These are phyloP conservation scores for Orychophragmus violaceus DNA, from an alignment of 345 rosid species.

Conservation along the genomic window DNA sequence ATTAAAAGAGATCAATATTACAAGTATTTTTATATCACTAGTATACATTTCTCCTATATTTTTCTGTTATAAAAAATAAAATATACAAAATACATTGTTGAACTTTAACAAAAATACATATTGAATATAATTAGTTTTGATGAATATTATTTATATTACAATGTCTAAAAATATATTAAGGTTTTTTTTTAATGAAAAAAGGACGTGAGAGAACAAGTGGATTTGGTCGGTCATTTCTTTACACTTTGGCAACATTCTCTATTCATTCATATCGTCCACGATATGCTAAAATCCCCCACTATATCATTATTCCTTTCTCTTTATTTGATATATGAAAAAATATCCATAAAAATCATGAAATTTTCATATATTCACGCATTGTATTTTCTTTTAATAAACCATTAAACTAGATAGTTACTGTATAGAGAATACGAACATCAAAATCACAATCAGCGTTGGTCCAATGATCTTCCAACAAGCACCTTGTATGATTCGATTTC, in stretches of 20 bases:
- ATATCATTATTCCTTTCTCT: conserved; percentile 7
- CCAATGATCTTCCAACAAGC: conserved; percentile 22
- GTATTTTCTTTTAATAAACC: background rate
- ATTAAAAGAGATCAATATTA: no score
- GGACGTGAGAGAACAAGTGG: conserved; percentile 31
- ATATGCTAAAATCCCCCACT: conserved; percentile 28
- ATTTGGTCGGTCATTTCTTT: conserved; percentile 33
- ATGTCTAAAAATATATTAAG: no score
- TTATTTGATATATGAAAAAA: background rate
- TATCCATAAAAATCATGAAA: background rate
- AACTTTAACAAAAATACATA: no score
- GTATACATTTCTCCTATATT: no score
- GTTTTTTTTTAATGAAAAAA: no score
- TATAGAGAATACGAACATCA: conserved; percentile 20
- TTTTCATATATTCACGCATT: background rate
- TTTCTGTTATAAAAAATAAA: no score
- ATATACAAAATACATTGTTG: no score
- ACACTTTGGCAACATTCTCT: conserved; percentile 24
- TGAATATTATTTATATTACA: no score
- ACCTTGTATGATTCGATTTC: conserved; percentile 22
- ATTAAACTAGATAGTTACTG: background rate
- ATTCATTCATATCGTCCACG: conserved; percentile 31
- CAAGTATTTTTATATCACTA: no score
- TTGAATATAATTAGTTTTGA: no score
- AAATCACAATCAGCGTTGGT: conserved; percentile 17